phyloP scores from a whole-genome alignment of 2,329 filamentous ascomycete genomes.

The Lomentospora prolificans region DNA sequence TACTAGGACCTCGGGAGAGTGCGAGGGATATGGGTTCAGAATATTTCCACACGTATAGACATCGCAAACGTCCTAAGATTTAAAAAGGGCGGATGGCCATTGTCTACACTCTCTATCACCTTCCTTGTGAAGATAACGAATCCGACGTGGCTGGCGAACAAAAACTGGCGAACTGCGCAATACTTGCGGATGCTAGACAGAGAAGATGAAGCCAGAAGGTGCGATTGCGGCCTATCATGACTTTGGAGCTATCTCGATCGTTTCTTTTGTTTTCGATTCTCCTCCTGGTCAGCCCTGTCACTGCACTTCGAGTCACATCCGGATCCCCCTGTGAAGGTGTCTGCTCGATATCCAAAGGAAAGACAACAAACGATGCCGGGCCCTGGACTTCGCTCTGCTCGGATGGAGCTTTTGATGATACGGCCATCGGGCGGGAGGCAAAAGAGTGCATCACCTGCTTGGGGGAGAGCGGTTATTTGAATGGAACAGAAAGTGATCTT shows the following conservation, averaged over 20 bases:
- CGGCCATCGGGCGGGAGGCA: slow-evolving; percentile 31
- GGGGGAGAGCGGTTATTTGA: slow-evolving; percentile 30
- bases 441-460: slow-evolving; percentile 36
- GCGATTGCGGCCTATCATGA: neutral
- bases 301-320: slow-evolving; percentile 36
- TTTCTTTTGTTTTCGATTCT: neutral
- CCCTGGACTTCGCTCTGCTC: slow-evolving; percentile 25
- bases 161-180: too few species aligned
- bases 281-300: neutral
- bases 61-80: too few species aligned
- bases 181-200: too few species aligned
- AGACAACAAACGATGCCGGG: slow-evolving; percentile 32
- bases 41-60: too few species aligned
- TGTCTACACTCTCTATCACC: too few species aligned
- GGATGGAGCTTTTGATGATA: slow-evolving; percentile 28
- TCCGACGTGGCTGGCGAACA: too few species aligned
- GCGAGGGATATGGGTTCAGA: too few species aligned
- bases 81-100: too few species aligned
- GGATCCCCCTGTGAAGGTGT: slow-evolving; percentile 38
- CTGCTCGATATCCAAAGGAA: too few species aligned
- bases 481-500: slow-evolving; percentile 28
- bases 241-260: too few species aligned
- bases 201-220: neutral
- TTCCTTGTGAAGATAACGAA: too few species aligned
- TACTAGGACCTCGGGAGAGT: too few species aligned